These are phyloP conservation scores for Leishmania aethiopica DNA, from an alignment of 208 protist genomes.

Conservation along the genomic window DNA sequence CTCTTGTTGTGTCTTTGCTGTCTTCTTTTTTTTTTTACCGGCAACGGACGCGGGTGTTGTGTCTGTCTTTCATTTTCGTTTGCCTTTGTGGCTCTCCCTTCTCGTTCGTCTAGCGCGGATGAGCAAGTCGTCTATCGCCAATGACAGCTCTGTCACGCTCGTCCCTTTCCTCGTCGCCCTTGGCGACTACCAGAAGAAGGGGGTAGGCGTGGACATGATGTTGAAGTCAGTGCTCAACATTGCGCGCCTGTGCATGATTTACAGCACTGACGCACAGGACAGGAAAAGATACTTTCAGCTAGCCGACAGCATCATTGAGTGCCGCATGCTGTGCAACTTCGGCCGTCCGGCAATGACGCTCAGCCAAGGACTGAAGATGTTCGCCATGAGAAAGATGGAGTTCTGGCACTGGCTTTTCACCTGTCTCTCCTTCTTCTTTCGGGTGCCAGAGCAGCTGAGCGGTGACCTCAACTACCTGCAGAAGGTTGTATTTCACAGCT, in stretches of 20 bases:
- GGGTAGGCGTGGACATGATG: slow-evolving; percentile 82
- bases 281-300: slow-evolving; percentile 48
- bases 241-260: slow-evolving; percentile 60
- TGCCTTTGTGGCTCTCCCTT: neutral
- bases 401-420: slow-evolving; percentile 60
- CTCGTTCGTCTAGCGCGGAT: neutral
- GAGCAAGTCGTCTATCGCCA: neutral
- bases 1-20: neutral
- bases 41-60: neutral
- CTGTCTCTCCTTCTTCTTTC: slow-evolving; percentile 59
- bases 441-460: slow-evolving; percentile 79
- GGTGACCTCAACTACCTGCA: slow-evolving; percentile 88
- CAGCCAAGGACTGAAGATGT: slow-evolving; percentile 40
- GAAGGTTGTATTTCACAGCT: slow-evolving; percentile 76
- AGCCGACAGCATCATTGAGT: slow-evolving; percentile 78
- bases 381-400: slow-evolving; percentile 28
- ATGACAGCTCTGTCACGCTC: slow-evolving; percentile 24
- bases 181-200: slow-evolving; percentile 70
- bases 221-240: slow-evolving; percentile 77
- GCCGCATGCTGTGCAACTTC: slow-evolving; percentile 90
- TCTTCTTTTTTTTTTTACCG: neutral
- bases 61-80: slow-evolving; percentile 5
- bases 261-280: slow-evolving; percentile 35
- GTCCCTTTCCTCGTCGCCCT: slow-evolving; percentile 52
- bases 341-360: slow-evolving; percentile 58